These are phyloP conservation scores for Chrysosporium keratinophilum DNA, from an alignment of 2,329 filamentous ascomycete genomes.

Conservation along the genomic window DNA sequence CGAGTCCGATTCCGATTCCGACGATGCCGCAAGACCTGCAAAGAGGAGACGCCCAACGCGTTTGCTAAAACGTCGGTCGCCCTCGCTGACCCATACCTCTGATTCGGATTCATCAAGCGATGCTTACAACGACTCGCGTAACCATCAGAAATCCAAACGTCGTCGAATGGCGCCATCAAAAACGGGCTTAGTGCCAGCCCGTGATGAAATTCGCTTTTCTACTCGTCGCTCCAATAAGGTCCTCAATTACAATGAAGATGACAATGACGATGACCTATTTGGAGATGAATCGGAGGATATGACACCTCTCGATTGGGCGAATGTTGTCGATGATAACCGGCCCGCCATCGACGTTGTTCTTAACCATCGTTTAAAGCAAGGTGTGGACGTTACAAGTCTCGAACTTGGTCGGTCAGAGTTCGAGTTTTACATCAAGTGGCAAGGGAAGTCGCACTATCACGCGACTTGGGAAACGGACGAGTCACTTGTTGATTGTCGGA, in stretches of 20 bases:
- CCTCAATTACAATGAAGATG: conserved; percentile 58
- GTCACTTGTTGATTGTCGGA: conserved; percentile 63
- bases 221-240: conserved; percentile 71
- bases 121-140: conserved; percentile 67
- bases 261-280: conserved; percentile 45
- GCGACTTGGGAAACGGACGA: conserved; percentile 86
- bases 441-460: conserved; percentile 87
- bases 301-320: conserved; percentile 60
- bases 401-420: conserved; percentile 55
- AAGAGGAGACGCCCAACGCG: conserved; percentile 42
- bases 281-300: conserved; percentile 49
- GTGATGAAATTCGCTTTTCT: conserved; percentile 82
- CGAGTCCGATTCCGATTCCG: conserved; percentile 67
- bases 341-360: conserved; percentile 87
- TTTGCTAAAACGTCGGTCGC: conserved; percentile 40
- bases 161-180: conserved; percentile 59
- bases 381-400: conserved; percentile 36
- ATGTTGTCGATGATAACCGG: conserved; percentile 58
- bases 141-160: conserved; percentile 61
- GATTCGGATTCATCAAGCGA: conserved; percentile 57
- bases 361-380: conserved; percentile 70
- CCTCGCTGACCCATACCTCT: conserved; percentile 46
- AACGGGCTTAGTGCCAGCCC: conserved; percentile 53
- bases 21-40: conserved; percentile 46
- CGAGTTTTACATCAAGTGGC: conserved; percentile 92